phyloP scores from a whole-genome alignment of 2,329 filamentous ascomycete species.

The Blumeria graminis region DNA sequence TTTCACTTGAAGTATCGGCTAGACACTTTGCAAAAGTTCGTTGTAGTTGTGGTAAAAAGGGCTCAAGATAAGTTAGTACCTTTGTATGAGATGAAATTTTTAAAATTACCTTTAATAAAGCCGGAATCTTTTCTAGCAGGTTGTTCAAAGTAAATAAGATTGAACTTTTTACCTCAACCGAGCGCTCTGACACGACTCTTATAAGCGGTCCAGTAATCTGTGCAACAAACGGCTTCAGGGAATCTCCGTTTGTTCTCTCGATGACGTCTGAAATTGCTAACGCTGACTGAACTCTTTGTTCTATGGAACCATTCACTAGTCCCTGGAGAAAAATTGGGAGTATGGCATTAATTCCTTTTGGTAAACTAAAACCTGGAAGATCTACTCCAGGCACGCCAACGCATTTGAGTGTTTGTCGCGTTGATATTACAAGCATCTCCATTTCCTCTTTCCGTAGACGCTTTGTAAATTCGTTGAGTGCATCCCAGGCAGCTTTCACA shows the following conservation, averaged over 20 bases:
- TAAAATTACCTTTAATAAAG: conserved; percentile 42
- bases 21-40: conserved; percentile 91
- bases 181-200: conserved; percentile 88
- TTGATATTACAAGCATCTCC: conserved; percentile 74
- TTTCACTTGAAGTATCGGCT: conserved; percentile 76
- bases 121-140: conserved; percentile 84
- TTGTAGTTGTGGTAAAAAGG: conserved; percentile 89
- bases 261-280: conserved; percentile 89
- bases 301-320: conserved; percentile 82
- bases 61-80: conserved; percentile 16
- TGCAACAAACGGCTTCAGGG: conserved; percentile 83
- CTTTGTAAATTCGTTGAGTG: conserved; percentile 69
- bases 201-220: conserved; percentile 95
- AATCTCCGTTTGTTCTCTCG: conserved; percentile 68
- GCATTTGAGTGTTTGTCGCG: conserved; percentile 62
- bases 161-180: conserved; percentile 85
- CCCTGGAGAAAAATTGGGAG: conserved; percentile 94
- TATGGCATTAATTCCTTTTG: conserved; percentile 92
- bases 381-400: conserved; percentile 71
- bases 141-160: conserved; percentile 90
- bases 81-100: not conserved
- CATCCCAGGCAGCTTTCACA: conserved; percentile 73
- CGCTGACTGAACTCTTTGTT: conserved; percentile 79
- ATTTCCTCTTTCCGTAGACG: conserved; percentile 90
- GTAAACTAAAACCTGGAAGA: conserved; percentile 69